phyloP scores from a whole-genome alignment of 2,329 filamentous ascomycete genomes.

The Aspergillus eucalypticola region DNA sequence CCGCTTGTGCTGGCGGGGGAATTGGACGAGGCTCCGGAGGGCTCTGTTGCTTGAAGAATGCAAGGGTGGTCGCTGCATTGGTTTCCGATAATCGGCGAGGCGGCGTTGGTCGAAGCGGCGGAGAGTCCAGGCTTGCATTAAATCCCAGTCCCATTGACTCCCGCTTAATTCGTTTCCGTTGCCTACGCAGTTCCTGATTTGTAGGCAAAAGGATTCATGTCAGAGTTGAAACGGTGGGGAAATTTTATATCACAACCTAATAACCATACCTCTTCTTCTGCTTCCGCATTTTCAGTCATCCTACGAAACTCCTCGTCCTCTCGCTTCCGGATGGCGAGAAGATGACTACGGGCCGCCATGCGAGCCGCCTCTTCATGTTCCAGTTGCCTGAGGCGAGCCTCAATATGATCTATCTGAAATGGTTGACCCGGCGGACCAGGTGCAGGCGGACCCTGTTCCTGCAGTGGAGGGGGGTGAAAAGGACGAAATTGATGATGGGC shows the following conservation, averaged over 20 bases:
- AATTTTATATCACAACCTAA: not conserved
- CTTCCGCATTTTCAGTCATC: slow-evolving; percentile 42
- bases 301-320: slow-evolving; percentile 45
- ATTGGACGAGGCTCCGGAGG: slow-evolving; percentile 39
- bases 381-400: slow-evolving; percentile 40
- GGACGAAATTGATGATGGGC: slow-evolving; percentile 36
- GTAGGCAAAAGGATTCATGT: slow-evolving; percentile 4
- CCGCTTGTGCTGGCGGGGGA: slow-evolving; percentile 28
- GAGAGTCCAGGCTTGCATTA: slow-evolving; percentile 38
- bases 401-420: slow-evolving; percentile 40
- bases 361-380: slow-evolving; percentile 43
- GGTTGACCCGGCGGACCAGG: slow-evolving; percentile 27
- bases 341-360: slow-evolving; percentile 39
- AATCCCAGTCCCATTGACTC: slow-evolving; percentile 43
- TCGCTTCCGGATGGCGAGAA: slow-evolving; percentile 40
- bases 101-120: slow-evolving; percentile 39
- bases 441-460: slow-evolving; percentile 29
- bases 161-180: slow-evolving; percentile 42
- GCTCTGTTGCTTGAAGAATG: slow-evolving; percentile 46
- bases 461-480: slow-evolving; percentile 33
- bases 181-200: slow-evolving; percentile 39
- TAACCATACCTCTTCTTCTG: slow-evolving; percentile 42
- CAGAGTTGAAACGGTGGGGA: not conserved
- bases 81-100: slow-evolving; percentile 44
- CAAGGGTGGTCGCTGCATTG: slow-evolving; percentile 43